These are phyloP conservation scores for Sphagnum fallax DNA, from an alignment of 228 moss, liverwort and hornwort species.

Conservation along the genomic window DNA sequence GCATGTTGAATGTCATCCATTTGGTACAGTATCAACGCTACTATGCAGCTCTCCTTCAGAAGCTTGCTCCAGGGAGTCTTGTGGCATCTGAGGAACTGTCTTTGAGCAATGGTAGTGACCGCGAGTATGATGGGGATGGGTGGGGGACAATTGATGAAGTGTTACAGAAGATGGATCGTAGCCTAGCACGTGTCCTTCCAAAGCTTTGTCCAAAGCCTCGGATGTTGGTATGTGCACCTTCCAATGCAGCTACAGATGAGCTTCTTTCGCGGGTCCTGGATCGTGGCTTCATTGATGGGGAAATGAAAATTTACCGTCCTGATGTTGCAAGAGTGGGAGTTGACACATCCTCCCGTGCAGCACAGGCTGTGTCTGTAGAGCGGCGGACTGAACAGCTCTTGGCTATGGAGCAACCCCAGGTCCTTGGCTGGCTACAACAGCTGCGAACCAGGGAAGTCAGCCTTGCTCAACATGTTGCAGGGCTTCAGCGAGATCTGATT, in stretches of 20 bases:
- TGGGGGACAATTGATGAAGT: slow-evolving; percentile 93
- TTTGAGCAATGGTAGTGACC: slow-evolving; percentile 42
- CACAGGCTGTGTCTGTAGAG: slow-evolving; percentile 96
- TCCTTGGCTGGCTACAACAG: slow-evolving; percentile 76
- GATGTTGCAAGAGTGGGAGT: slow-evolving; percentile 97
- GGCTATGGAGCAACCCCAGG: slow-evolving; percentile 66
- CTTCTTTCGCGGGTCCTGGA: slow-evolving; percentile 93
- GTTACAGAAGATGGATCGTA: slow-evolving; percentile 89
- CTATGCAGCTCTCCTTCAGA: slow-evolving; percentile 89
- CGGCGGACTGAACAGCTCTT: slow-evolving; percentile 81
- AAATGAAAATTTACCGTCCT: slow-evolving; percentile 93
- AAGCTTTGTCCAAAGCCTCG: slow-evolving; percentile 98
- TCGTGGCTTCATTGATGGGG: slow-evolving; percentile 97
- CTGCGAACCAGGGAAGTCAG: slow-evolving; percentile 59
- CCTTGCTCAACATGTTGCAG: slow-evolving; percentile 61
- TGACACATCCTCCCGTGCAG: slow-evolving; percentile 78
- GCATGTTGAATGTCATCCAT: slow-evolving; percentile 97
- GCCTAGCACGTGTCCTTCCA: slow-evolving; percentile 83
- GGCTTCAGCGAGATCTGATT: slow-evolving; percentile 80
- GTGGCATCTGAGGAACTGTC: slow-evolving; percentile 58
- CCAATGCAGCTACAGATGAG: slow-evolving; percentile 98
- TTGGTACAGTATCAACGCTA: slow-evolving; percentile 99
- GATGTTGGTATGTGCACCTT: slow-evolving; percentile 98
- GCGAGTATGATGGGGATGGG: slow-evolving; percentile 41
- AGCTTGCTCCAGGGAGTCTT: slow-evolving; percentile 89